Evolutionary conservation across 345 rosid genomes (phyloP).

Genomic region (Laguncularia racemosa): DNA sequence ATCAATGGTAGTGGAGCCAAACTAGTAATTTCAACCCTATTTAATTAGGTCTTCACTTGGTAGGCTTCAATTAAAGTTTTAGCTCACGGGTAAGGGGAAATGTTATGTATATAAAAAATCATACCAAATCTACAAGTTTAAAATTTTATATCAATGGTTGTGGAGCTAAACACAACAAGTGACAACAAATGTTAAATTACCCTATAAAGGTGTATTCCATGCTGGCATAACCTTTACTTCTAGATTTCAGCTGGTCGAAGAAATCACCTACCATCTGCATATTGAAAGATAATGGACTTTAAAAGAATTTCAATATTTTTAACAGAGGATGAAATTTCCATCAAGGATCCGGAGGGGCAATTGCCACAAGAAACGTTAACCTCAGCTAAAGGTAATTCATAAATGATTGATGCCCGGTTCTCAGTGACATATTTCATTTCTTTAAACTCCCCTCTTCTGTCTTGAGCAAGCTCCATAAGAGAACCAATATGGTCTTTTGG

Average conservation of each 20-base stretch:
- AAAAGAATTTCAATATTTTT: background rate
- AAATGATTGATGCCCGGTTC: constrained; percentile 73
- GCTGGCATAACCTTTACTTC: constrained; percentile 98
- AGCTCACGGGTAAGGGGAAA: too few species aligned
- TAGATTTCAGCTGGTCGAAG: constrained; percentile 92
- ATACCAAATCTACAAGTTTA: background rate
- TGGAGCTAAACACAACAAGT: background rate
- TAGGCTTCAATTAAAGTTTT: too few species aligned
- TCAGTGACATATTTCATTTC: constrained; percentile 94
- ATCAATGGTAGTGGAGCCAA: too few species aligned
- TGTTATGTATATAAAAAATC: too few species aligned
- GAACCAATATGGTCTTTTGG: constrained; percentile 96
- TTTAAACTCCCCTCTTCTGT: constrained; percentile 87
- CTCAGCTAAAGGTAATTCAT: constrained; percentile 93
- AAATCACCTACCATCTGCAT: constrained; percentile 98
- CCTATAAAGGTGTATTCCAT: constrained; percentile 89
- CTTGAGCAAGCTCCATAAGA: constrained; percentile 97
- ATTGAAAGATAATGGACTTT: constrained; percentile 1
- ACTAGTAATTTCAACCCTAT: too few species aligned
- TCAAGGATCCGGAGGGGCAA: background rate
- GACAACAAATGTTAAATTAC: constrained; percentile 29
- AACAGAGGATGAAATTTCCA: too few species aligned
- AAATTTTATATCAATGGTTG: background rate
- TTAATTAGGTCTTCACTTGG: too few species aligned
- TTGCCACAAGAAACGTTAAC: constrained; percentile 21